Evolutionary conservation across 2,329 filamentous ascomycete species (phyloP), one percentile per base, ranked within the genome.

Genomic region (Mycosphaerella sp.): DNA sequence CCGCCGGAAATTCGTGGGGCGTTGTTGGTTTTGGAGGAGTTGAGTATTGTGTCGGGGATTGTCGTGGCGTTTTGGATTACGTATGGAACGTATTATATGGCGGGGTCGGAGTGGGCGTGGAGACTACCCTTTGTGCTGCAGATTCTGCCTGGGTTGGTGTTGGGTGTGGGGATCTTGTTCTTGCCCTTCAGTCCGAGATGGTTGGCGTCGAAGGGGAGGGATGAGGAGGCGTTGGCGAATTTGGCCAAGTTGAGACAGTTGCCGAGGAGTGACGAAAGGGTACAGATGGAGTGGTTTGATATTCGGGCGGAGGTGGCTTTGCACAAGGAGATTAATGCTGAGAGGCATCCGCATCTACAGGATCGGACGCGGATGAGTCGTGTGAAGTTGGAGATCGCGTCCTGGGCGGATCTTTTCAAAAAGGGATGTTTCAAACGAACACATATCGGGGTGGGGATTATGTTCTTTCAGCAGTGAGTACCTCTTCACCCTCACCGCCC

Each of bases 21-120:
- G 1, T 61, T 73, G 4, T 68, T 79, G 41, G 80, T 75, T 1
- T 62, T 77, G 3, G 71, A 77, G 50, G 69, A 74, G 43, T 66
- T 77, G 50, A 68, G 64, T 44, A 76, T 77, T 44, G 72, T 75
- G 10, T 62, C 68, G 16, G 74, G 76, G 2, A 74, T 73, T 50
- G 71, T 79, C 3, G 66, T 78, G 18, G 73, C 76, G 1, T 80
- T 73, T 59, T 80, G 75, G 73, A 76, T 77, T 34, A 76, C 75
- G 0, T 81, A 79, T 50, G 77, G 71, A 0, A 79, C 76, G 0
- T 74, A 79, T 9, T 69, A 71, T 28, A 74, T 77, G 57, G 49
- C 58, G 1, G 67, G 68, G 4, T 4, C 21, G 1, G 71, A 76
- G 60, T 75, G 73, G 71, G 62, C 73, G 3, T 77, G 72, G 70